phyloP scores from a whole-genome alignment of 1,284 basidiomycete genomes.

The Pseudozyma pruni region DNA sequence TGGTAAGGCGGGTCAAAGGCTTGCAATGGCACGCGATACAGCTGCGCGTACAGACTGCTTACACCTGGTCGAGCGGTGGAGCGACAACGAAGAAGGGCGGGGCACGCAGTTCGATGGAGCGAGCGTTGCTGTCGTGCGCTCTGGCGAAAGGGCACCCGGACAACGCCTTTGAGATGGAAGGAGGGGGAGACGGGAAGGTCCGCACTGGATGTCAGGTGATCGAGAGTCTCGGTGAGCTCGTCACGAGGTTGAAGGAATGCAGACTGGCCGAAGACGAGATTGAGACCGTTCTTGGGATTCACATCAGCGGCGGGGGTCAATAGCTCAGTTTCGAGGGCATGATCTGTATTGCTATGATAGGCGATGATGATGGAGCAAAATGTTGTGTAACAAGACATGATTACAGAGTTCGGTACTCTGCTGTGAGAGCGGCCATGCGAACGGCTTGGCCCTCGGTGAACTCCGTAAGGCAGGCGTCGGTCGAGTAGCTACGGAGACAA shows the following conservation, averaged over 20 bases:
- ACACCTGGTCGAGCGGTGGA: conserved; percentile 6
- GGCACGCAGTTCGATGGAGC: conserved; percentile 1
- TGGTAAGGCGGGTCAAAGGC: conserved; percentile 46
- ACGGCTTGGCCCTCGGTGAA: conserved; percentile 52
- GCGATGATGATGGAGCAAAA: background rate
- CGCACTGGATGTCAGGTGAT: conserved; percentile 46
- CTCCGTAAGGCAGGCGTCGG: conserved; percentile 44
- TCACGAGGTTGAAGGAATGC: conserved; percentile 16
- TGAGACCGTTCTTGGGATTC: conserved; percentile 22
- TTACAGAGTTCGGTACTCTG: conserved; percentile 30
- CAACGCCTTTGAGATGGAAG: conserved; percentile 5
- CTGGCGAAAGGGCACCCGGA: conserved; percentile 17
- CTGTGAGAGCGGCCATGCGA: conserved; percentile 41
- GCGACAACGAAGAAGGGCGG: background rate
- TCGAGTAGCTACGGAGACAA: conserved; percentile 30
- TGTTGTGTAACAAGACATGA: background rate
- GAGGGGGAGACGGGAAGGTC: conserved; percentile 9
- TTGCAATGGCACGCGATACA: conserved; percentile 55
- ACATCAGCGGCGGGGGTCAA: conserved; percentile 1
- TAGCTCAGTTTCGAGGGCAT: too few species aligned
- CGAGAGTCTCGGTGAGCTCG: conserved; percentile 38
- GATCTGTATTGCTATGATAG: too few species aligned
- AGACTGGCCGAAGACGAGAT: conserved; percentile 27
- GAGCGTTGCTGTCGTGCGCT: conserved; percentile 33
- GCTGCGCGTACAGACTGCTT: conserved; percentile 27